Evolutionary conservation across 2,329 filamentous ascomycete genomes (phyloP), one percentile per base, ranked within the genome.

Genomic region (Colletotrichum sp.): DNA sequence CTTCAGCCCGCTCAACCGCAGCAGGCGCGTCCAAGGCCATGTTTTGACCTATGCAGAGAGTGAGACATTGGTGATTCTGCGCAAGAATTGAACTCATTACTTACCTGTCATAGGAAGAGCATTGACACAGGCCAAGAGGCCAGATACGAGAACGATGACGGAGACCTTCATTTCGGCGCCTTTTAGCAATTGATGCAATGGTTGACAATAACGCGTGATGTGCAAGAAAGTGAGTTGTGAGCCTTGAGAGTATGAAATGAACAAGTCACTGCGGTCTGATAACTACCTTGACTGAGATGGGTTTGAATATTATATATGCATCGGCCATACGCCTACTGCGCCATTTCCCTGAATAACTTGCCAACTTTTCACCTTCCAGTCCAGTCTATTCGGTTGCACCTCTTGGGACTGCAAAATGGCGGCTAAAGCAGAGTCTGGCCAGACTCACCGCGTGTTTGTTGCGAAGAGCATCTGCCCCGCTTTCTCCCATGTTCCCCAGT

Each of bases 281-380:
- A 49, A 21, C 0, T 13, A 3, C 44, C n/a, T 49, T 49, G 10
- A 49, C n/a, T 49, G 44, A 49, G 44, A 49, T 49, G 44, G 44
- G 0, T n/a, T 49, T 18, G 36, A 18, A 44, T 1, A 3, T 44
- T 49, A 49, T 49, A 49, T 49, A 21, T 12, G 9, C 10, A 49
- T 21, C 10, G 1, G 18, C 0, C 0, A 44, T 44, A n/a, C 39
- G 39, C 39, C 8, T 10, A n/a, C 39, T 10, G 18, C 5, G 0
- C 18, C 39, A 44, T 1, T 9, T 21, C 44, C 13, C 13, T 10
- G 1, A 21, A 49, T 0, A 49, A 49, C 44, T 13, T 49, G 44
- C 3, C n/a, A 7, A 49, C 5, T 0, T 49, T 21, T 49, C n/a
- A n/a, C 18, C 0, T 44, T 0, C 0, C 39, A 12, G 39, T 44